phyloP scores from a whole-genome alignment of 495 filamentous ascomycete species.

The Xylona heveae region DNA sequence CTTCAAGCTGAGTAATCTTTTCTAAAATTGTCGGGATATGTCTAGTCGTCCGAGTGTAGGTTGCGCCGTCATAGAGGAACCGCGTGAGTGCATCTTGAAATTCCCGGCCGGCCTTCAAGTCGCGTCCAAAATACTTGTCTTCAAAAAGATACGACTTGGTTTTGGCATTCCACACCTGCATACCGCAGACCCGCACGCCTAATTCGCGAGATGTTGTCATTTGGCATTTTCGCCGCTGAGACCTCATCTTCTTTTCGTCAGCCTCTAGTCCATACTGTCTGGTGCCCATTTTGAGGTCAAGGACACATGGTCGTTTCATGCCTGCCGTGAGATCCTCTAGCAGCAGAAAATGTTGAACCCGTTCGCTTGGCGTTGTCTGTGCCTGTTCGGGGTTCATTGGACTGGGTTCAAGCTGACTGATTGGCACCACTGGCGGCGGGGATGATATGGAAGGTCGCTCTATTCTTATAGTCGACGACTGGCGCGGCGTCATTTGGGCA shows the following conservation, averaged over 20 bases:
- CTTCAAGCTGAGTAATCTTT: constrained; percentile 61
- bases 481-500: not conserved
- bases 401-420: constrained; percentile 33
- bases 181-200: constrained; percentile 82
- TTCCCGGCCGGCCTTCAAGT: constrained; percentile 69
- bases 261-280: constrained; percentile 95
- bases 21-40: constrained; percentile 76
- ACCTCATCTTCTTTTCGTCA: constrained; percentile 73
- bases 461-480: not conserved
- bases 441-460: too few relatives aligned
- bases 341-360: constrained; percentile 81
- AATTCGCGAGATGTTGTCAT: constrained; percentile 79
- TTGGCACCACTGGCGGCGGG: constrained; percentile 5
- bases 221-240: constrained; percentile 80
- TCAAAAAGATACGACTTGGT: constrained; percentile 69
- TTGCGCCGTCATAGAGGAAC: constrained; percentile 82
- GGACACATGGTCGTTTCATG: constrained; percentile 88
- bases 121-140: constrained; percentile 92
- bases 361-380: constrained; percentile 40
- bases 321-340: constrained; percentile 94
- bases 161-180: constrained; percentile 86
- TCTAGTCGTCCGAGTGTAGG: constrained; percentile 48
- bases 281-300: constrained; percentile 99
- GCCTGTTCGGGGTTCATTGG: constrained; percentile 76
- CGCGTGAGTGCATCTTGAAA: constrained; percentile 77